A percentile compares a stretch with the other conserved stretches of the same genome.
These are phyloP conservation scores for Colletotrichum limetticola DNA, from an alignment of 2,329 filamentous ascomycete genomes.

Conservation along the genomic window DNA sequence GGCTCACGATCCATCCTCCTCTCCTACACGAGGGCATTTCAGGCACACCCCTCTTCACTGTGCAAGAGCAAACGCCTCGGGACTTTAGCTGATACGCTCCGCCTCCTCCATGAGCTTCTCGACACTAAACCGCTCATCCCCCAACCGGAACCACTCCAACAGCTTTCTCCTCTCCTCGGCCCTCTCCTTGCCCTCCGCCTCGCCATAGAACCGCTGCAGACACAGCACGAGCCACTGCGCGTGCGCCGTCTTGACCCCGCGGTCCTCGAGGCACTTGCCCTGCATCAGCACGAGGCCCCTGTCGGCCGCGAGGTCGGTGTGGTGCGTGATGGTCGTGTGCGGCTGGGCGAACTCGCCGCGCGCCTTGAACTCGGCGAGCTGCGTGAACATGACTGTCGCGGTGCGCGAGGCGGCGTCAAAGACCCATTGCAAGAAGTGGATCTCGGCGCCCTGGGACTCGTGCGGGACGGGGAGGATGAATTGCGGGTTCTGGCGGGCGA, in stretches of 20 bases:
- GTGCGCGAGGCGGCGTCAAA: slow-evolving; percentile 77
- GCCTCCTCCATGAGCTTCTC: slow-evolving; percentile 90
- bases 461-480: slow-evolving; percentile 91
- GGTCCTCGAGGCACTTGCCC: slow-evolving; percentile 82
- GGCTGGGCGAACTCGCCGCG: slow-evolving; percentile 90
- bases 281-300: slow-evolving; percentile 89
- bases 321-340: slow-evolving; percentile 94
- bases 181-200: slow-evolving; percentile 67
- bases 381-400: slow-evolving; percentile 89
- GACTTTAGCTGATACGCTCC: slow-evolving; percentile 73
- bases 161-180: slow-evolving; percentile 73
- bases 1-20: not conserved
- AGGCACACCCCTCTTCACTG: too few species aligned
- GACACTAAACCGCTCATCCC: slow-evolving; percentile 82
- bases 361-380: slow-evolving; percentile 91
- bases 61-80: too few species aligned
- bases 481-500: slow-evolving; percentile 81
- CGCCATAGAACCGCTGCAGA: slow-evolving; percentile 92
- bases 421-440: slow-evolving; percentile 97
- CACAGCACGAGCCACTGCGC: slow-evolving; percentile 93
- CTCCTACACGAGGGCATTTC: too few species aligned
- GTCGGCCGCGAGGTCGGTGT: slow-evolving; percentile 79
- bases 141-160: slow-evolving; percentile 83
- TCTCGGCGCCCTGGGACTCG: slow-evolving; percentile 78
- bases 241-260: slow-evolving; percentile 81